Evolutionary conservation across 306 rosid species (phyloP).

Genomic region (Vachellia pachyceras): DNA sequence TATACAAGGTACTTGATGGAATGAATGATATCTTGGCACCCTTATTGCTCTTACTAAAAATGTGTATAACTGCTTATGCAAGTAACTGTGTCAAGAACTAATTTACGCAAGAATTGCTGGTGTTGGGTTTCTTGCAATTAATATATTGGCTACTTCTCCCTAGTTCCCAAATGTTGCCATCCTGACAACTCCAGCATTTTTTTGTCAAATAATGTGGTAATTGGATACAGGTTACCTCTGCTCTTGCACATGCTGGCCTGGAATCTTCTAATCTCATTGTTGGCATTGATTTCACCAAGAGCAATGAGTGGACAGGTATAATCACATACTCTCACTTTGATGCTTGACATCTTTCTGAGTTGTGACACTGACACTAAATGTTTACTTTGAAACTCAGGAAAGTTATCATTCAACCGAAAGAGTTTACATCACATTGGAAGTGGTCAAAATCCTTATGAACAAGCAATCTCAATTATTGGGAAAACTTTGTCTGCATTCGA

Average conservation of each 20-base stretch:
- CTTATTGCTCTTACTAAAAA: neutral
- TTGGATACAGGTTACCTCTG: conserved; percentile 72
- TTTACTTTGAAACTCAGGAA: conserved; percentile 54
- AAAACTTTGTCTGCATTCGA: conserved; percentile 73
- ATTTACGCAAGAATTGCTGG: neutral
- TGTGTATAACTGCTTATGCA: neutral
- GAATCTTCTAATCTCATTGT: conserved; percentile 94
- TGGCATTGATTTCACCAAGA: conserved; percentile 93
- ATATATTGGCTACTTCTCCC: conserved; percentile 17
- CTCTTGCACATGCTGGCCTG: conserved; percentile 83
- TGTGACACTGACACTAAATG: conserved; percentile 25
- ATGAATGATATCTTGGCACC: neutral
- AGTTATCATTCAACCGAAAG: conserved; percentile 74
- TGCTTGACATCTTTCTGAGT: conserved; percentile 30
- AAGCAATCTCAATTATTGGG: conserved; percentile 88
- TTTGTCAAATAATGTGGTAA: conserved; percentile 39
- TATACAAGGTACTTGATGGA: conserved; percentile 15
- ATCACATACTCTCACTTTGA: conserved; percentile 31
- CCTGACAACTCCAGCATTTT: conserved; percentile 12
- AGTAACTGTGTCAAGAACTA: neutral
- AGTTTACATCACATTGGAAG: conserved; percentile 86
- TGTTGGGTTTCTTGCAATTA: conserved; percentile 11
- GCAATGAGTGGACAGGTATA: conserved; percentile 96
- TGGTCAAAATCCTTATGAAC: conserved; percentile 76
- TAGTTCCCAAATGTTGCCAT: neutral